Evolutionary conservation across 2,329 filamentous ascomycete species (phyloP).

Genomic region (Aspergillus vadensis): DNA sequence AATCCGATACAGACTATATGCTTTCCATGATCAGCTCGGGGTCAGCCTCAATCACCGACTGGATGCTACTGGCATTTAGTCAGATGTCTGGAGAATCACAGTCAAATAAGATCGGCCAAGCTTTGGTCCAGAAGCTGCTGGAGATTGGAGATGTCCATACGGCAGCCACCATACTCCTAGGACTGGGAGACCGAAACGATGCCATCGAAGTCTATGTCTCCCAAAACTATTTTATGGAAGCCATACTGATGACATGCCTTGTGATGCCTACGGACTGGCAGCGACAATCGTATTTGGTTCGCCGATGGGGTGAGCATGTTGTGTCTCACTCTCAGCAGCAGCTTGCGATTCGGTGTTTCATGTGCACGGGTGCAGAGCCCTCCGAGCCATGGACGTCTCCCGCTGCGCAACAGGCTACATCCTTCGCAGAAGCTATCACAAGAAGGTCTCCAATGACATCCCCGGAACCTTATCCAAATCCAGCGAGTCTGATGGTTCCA

Average conservation of each 20-base stretch:
- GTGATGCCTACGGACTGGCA: conserved; percentile 86
- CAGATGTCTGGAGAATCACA: conserved; percentile 77
- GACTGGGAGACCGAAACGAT: conserved; percentile 88
- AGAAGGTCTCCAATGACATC: conserved; percentile 46
- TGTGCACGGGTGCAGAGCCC: conserved; percentile 83
- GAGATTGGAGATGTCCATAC: conserved; percentile 90
- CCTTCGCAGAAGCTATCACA: conserved; percentile 38
- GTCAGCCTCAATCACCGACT: conserved; percentile 90
- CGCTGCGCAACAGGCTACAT: conserved; percentile 64
- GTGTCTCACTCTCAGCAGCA: conserved; percentile 85
- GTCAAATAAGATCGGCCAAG: conserved; percentile 85
- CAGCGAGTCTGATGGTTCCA: conserved; percentile 24
- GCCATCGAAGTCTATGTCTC: conserved; percentile 96
- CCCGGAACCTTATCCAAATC: conserved; percentile 55
- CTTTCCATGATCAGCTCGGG: conserved; percentile 72
- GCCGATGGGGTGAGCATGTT: conserved; percentile 93
- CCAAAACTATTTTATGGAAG: conserved; percentile 88
- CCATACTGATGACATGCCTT: conserved; percentile 81
- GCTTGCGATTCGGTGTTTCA: conserved; percentile 88
- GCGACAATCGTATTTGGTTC: conserved; percentile 80
- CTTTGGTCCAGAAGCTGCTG: conserved; percentile 86
- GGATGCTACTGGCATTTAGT: conserved; percentile 93
- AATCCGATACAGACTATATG: conserved; percentile 79
- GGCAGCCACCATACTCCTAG: conserved; percentile 87
- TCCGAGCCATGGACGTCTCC: conserved; percentile 87